These are phyloP conservation scores for Hansenula lynferdii DNA, from an alignment of 1,139 yeast species.

Conservation along the genomic window DNA sequence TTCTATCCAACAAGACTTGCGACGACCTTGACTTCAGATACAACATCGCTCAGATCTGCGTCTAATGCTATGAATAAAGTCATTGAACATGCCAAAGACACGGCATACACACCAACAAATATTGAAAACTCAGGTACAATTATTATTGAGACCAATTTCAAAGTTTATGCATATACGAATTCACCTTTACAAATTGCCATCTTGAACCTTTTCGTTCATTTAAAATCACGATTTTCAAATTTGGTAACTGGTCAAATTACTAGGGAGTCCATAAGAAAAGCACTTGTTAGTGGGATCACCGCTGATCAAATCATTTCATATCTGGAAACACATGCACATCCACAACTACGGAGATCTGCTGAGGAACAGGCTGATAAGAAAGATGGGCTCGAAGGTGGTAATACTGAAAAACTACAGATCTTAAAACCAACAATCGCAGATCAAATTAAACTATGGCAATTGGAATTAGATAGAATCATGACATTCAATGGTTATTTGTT, in stretches of 20 bases:
- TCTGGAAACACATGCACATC: constrained; percentile 89
- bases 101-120: constrained; percentile 23
- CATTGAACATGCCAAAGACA: constrained; percentile 34
- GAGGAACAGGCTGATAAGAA: constrained; percentile 65
- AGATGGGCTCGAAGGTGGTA: constrained; percentile 52
- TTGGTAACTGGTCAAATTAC: constrained; percentile 94
- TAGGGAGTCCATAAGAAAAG: constrained; percentile 84
- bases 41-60: constrained; percentile 63
- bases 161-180: constrained; percentile 88
- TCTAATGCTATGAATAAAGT: constrained; percentile 66
- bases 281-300: constrained; percentile 83
- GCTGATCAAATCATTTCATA: constrained; percentile 93
- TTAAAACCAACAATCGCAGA: constrained; percentile 95
- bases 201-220: constrained; percentile 77
- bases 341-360: constrained; percentile 76
- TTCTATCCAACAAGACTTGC: constrained; percentile 93
- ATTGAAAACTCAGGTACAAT: constrained; percentile 51
- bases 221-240: constrained; percentile 80
- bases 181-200: constrained; percentile 96
- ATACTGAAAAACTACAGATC: constrained; percentile 56
- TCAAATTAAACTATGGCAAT: constrained; percentile 93
- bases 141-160: constrained; percentile 90
- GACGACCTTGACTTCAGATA: constrained; percentile 84
- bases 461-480: constrained; percentile 88
- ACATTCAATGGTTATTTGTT: constrained; percentile 85